These are phyloP conservation scores for Juncus effusus DNA, from an alignment of 176 grass and related monocot genomes.

Conservation along the genomic window DNA sequence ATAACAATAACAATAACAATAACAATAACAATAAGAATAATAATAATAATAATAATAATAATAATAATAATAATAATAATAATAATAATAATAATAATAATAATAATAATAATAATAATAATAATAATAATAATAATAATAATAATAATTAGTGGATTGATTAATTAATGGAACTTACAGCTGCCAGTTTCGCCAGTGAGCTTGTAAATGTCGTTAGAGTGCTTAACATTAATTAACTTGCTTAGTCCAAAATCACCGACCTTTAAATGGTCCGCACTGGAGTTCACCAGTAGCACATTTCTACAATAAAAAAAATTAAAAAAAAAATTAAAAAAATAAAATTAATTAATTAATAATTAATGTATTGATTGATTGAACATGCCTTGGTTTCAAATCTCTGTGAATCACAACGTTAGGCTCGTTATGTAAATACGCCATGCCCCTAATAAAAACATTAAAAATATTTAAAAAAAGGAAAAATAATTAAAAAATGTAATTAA, in stretches of 20 bases:
- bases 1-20: no score
- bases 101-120: no score
- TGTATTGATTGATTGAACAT: neutral
- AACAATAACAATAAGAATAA: no score
- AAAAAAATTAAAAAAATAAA: conserved; percentile 11
- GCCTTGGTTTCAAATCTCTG: conserved; percentile 96
- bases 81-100: no score
- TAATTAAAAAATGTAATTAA: neutral
- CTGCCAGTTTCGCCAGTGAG: conserved; percentile 99
- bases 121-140: no score
- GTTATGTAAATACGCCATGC: conserved; percentile 99
- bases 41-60: no score
- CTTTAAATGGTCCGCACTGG: conserved; percentile 91
- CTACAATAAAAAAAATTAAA: conserved; percentile 31
- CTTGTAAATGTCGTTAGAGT: conserved; percentile 94
- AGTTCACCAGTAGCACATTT: conserved; percentile 96
- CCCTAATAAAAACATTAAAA: conserved; percentile 44
- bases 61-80: no score
- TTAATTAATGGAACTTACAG: conserved; percentile 49
- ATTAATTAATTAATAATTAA: neutral
- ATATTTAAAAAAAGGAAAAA: conserved; percentile 20
- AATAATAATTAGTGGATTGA: no score
- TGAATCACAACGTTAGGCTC: conserved; percentile 99
- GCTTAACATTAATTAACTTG: conserved; percentile 86
- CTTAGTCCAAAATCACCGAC: conserved; percentile 99